Evolutionary conservation across 139 green algal genomes (phyloP).

Genomic region (Zygnema cylindricum): DNA sequence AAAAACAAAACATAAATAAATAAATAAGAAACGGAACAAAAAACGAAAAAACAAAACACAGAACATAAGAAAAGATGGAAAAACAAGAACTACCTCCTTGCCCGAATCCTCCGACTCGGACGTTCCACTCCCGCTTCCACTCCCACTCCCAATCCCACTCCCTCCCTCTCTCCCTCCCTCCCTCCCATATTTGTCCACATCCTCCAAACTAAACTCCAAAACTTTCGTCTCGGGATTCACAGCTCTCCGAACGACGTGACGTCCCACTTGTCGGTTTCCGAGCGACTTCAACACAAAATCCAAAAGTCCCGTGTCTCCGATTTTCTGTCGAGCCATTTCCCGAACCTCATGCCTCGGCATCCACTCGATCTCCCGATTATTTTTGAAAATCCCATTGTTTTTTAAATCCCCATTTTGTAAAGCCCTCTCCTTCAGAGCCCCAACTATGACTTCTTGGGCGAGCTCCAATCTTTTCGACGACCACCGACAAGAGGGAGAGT

Average conservation of each 20-base stretch:
- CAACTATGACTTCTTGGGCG: constrained; percentile 52
- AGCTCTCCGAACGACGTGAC: constrained; percentile 19
- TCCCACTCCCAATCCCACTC: neutral
- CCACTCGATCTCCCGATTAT: constrained; percentile 39
- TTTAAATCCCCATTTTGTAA: too few relatives aligned
- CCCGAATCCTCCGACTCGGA: too few relatives aligned
- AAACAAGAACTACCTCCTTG: too few relatives aligned
- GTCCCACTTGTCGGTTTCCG: constrained; percentile 54
- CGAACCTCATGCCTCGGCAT: constrained; percentile 60
- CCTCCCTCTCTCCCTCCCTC: neutral
- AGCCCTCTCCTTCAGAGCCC: constrained; percentile 18
- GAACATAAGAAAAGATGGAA: too few relatives aligned
- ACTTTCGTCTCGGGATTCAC: constrained; percentile 61
- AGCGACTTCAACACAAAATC: constrained; percentile 72
- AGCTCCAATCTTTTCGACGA: constrained; percentile 56
- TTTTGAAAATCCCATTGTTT: too few relatives aligned
- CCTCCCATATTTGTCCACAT: neutral
- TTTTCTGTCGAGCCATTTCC: constrained; percentile 57
- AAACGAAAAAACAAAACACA: too few relatives aligned
- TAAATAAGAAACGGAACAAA: too few relatives aligned
- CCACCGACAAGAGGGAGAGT: constrained; percentile 56
- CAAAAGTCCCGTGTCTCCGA: constrained; percentile 72
- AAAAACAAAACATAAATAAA: too few relatives aligned
- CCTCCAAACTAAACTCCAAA: constrained; percentile 61
- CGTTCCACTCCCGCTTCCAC: neutral